A percentile compares a stretch with the other conserved stretches of the same genome.
These are phyloP conservation scores for Albugo laibachii DNA, from an alignment of 352 stramenopile species.

Conservation along the genomic window DNA sequence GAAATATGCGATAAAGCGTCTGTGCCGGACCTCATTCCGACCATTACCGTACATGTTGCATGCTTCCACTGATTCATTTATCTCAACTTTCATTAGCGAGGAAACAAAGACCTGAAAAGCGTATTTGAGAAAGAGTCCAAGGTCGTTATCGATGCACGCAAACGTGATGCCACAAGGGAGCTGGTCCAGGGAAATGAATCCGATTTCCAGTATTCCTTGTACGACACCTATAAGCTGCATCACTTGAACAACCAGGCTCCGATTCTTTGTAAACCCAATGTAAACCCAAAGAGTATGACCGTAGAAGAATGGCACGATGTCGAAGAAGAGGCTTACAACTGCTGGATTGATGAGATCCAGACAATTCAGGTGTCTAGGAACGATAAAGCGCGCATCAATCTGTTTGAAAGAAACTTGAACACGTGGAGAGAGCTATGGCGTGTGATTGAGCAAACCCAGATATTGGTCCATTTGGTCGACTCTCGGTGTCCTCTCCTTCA, in stretches of 20 bases:
- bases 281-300: constrained; percentile 33
- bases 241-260: constrained; percentile 29
- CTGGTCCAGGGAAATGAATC: constrained; percentile 35
- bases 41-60: too few relatives aligned
- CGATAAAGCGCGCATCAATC: constrained; percentile 14
- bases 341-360: constrained; percentile 27
- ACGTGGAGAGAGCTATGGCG: constrained; percentile 71
- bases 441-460: constrained; percentile 49
- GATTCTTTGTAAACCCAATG: constrained; percentile 41
- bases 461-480: constrained; percentile 61
- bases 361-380: constrained; percentile 4
- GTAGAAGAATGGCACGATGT: constrained; percentile 29
- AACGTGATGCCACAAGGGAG: constrained; percentile 39
- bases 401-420: constrained; percentile 65
- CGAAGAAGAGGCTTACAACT: constrained; percentile 30
- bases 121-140: constrained; percentile 47
- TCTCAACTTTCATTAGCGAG: too few relatives aligned
- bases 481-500: constrained; percentile 48
- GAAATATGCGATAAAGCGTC: constrained; percentile 10
- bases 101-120: constrained; percentile 23
- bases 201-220: constrained; percentile 53
- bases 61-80: too few relatives aligned
- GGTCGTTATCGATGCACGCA: constrained; percentile 29
- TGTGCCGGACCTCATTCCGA: too few relatives aligned
- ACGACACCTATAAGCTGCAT: constrained; percentile 29